Evolutionary conservation across 805 yeast species (phyloP), one percentile per base, ranked within the genome.

Genomic region (Starmerella cellae): DNA sequence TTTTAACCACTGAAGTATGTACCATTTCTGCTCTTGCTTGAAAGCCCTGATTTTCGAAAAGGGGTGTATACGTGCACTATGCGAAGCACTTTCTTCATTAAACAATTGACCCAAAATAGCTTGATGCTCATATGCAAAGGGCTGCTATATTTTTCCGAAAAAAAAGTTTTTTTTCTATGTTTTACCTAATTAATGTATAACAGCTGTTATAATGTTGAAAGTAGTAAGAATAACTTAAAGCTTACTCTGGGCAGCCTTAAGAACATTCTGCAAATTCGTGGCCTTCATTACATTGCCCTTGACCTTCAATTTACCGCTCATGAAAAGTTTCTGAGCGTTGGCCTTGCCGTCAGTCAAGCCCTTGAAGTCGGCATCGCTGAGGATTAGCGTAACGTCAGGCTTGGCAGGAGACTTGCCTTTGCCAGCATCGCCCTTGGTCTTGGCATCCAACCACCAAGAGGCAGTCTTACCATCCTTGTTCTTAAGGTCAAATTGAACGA

Each of bases 271-370:
- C 46, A 81, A 73, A 46, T 74, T 73, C 35, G 87, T 74, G 42
- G 94, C 94, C 70, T 83, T 83, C 87, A 80, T 80, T 66, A 83
- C 79, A 66, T 84, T 82, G 51, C 94, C 94, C 69, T 78, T 81
- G 50, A 83, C 77, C 70, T 82, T 82, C 62, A 83, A 73, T 63
- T 79, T 79, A 33, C 95, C 94, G 54, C 72, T 66, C 80, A 83
- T 74, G 62, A 82, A 83, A 56, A 83, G 71, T 65, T 76, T 78
- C 64, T 83, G 94, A 37, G 94, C 83, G 61, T 78, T 79, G 50
- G 84, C 76, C 69, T 82, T 80, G 48, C 93, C 93, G 47, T 68
- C 65, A 41, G 80, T 80, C 52, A 83, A 71, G 59, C 71, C 75
- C 53, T 70, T 77, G 54, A 83, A 75, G 60, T 80, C 81, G 43